Evolutionary conservation across 345 rosid genomes (phyloP).

Genomic region (Populus euphratica): DNA sequence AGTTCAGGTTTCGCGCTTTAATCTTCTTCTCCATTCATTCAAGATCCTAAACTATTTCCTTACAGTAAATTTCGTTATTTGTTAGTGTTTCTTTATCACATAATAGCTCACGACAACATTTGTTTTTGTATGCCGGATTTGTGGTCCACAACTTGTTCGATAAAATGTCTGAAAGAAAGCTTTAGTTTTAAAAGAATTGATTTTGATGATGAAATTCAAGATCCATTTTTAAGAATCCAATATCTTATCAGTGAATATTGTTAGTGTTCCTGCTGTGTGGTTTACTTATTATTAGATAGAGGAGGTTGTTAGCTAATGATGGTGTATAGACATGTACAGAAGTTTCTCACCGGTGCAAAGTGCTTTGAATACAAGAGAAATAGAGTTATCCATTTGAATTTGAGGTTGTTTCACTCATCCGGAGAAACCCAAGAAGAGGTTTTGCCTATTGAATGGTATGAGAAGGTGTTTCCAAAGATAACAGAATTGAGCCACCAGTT

Average conservation of each 20-base stretch:
- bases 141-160: constrained; percentile 13
- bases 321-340: constrained; percentile 7
- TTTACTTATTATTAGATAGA: not conserved
- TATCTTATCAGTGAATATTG: not conserved
- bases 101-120: too few species aligned
- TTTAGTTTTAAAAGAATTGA: not conserved
- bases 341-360: constrained; percentile 15
- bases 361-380: constrained; percentile 5
- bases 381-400: constrained; percentile 20
- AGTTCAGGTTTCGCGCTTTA: not conserved
- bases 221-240: not conserved
- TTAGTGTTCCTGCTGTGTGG: not conserved
- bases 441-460: constrained; percentile 47
- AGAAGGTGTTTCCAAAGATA: constrained; percentile 43
- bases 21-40: not conserved
- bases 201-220: not conserved
- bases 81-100: not conserved
- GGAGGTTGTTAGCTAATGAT: constrained; percentile 13
- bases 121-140: not conserved
- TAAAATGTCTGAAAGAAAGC: constrained; percentile 7
- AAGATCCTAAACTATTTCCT: not conserved
- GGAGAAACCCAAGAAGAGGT: constrained; percentile 27
- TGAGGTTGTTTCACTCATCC: constrained; percentile 34
- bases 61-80: not conserved
- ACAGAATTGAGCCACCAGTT: constrained; percentile 40